Evolutionary conservation across 108 stramenopile species (phyloP).

Genomic region (Pseudonitzschia delicatissima): DNA sequence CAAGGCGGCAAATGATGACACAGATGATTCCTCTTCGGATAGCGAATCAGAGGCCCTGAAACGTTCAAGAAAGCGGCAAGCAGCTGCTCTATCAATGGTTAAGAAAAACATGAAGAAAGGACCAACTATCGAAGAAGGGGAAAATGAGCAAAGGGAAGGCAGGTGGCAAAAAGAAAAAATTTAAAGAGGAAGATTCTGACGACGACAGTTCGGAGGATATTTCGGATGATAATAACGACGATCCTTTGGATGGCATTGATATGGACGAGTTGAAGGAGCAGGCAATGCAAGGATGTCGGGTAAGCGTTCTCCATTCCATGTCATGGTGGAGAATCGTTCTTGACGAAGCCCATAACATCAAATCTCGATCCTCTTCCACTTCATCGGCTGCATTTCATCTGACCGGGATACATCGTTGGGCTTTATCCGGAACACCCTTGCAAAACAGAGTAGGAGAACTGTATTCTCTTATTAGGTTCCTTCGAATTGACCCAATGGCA

Average conservation of each 20-base stretch:
- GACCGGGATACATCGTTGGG: slow-evolving; percentile 89
- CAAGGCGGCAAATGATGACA: not conserved
- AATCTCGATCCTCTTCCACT: slow-evolving; percentile 79
- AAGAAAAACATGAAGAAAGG: slow-evolving; percentile 48
- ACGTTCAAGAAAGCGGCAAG: slow-evolving; percentile 31
- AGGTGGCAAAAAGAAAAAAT: slow-evolving; percentile 33
- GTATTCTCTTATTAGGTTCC: slow-evolving; percentile 93
- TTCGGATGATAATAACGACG: slow-evolving; percentile 17
- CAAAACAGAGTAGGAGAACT: slow-evolving; percentile 99
- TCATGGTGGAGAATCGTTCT: slow-evolving; percentile 95
- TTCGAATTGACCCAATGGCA: slow-evolving; percentile 95
- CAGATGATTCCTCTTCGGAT: slow-evolving; percentile 8
- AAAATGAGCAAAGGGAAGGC: slow-evolving; percentile 27
- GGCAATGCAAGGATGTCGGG: slow-evolving; percentile 77
- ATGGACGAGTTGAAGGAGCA: slow-evolving; percentile 36
- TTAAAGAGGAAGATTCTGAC: slow-evolving; percentile 31
- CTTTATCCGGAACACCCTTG: slow-evolving; percentile 94
- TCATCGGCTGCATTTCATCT: slow-evolving; percentile 94
- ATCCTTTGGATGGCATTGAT: slow-evolving; percentile 39
- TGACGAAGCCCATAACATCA: slow-evolving; percentile 95
- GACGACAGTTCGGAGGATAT: slow-evolving; percentile 32
- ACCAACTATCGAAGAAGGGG: slow-evolving; percentile 12
- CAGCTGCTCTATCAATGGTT: slow-evolving; percentile 44
- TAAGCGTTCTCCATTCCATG: slow-evolving; percentile 78
- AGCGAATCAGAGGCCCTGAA: slow-evolving; percentile 18